Conservation (phyloP, 768 basidiomycete species). For the Lactifluus echinatus region DNA sequence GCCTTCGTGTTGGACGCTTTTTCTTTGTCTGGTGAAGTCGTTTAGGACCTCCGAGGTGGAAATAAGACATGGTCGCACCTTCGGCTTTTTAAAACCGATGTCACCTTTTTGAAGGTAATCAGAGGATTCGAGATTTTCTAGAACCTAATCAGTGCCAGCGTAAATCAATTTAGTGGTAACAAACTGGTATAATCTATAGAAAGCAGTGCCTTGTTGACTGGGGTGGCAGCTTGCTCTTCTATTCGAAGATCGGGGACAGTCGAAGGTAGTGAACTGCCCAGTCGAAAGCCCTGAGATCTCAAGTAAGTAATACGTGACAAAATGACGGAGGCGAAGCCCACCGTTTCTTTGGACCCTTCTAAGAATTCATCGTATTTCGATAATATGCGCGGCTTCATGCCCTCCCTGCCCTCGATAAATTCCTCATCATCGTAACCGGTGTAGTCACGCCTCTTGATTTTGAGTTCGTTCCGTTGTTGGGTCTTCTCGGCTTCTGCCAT, state of each 20-base stretch:
- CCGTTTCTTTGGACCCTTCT: conserved; percentile 62
- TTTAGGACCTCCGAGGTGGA: not conserved
- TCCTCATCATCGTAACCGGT: conserved; percentile 97
- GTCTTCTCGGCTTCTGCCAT: conserved; percentile 82
- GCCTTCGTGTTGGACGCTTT: conserved; percentile 70
- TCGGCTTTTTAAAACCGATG: conserved; percentile 90
- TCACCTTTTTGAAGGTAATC: conserved; percentile 93
- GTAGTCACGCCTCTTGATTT: conserved; percentile 84
- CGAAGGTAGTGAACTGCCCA: conserved; percentile 54
- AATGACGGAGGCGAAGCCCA: conserved; percentile 27
- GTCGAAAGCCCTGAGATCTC: conserved; percentile 66
- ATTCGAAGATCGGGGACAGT: conserved; percentile 31
- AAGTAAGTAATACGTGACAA: not conserved
- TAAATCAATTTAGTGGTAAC: conserved; percentile 26
- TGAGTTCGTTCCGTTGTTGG: conserved; percentile 72
- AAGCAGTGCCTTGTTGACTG: conserved; percentile 72
- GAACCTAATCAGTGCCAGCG: conserved; percentile 13
- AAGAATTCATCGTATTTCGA: conserved; percentile 93
- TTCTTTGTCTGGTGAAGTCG: conserved; percentile 67
- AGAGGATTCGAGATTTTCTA: conserved; percentile 77
- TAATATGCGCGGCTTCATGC: conserved; percentile 75
- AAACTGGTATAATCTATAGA: conserved; percentile 86
- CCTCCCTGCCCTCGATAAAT: conserved; percentile 63
- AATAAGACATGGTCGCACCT: conserved; percentile 37
- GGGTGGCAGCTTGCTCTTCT: conserved; percentile 42